Evolutionary conservation across 176 grass and related monocot genomes (phyloP).

Genomic region (Eleusine coracana): DNA sequence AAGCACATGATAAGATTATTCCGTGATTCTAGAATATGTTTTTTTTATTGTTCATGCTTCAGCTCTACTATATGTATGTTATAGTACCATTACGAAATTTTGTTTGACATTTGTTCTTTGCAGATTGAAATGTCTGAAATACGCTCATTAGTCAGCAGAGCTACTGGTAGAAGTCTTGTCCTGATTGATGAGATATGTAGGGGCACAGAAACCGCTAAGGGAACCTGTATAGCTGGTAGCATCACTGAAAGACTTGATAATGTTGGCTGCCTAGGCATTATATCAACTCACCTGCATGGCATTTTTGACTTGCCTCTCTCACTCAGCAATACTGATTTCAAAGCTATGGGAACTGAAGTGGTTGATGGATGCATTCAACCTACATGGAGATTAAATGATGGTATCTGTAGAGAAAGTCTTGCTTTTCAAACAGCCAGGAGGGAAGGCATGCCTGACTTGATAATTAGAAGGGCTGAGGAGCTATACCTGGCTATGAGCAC

Average conservation of each 20-base stretch:
- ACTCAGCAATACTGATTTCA: conserved; percentile 64
- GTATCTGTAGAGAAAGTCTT: conserved; percentile 86
- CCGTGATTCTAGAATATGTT: conserved; percentile 27
- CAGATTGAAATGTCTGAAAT: conserved; percentile 99
- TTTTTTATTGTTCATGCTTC: conserved; percentile 1
- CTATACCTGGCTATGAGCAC: conserved; percentile 57
- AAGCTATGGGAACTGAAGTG: conserved; percentile 84
- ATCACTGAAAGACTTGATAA: conserved; percentile 85
- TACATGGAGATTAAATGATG: conserved; percentile 82
- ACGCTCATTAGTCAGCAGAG: conserved; percentile 70
- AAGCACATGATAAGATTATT: conserved; percentile 21
- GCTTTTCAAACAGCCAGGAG: conserved; percentile 87
- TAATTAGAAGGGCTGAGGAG: conserved; percentile 82
- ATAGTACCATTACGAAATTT: not conserved
- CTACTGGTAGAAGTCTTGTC: conserved; percentile 69
- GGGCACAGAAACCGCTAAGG: conserved; percentile 94
- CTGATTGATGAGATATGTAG: conserved; percentile 96
- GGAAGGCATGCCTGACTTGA: conserved; percentile 79
- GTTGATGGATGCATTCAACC: conserved; percentile 64
- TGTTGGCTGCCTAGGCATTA: conserved; percentile 73
- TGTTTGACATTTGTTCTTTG: conserved; percentile 28
- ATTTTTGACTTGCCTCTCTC: conserved; percentile 85
- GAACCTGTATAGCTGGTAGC: conserved; percentile 96
- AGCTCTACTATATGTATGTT: not conserved
- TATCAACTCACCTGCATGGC: conserved; percentile 91